Evolutionary conservation across 345 rosid species (phyloP), one percentile per base, ranked within the genome.

Genomic region (Euclidium syriacum): DNA sequence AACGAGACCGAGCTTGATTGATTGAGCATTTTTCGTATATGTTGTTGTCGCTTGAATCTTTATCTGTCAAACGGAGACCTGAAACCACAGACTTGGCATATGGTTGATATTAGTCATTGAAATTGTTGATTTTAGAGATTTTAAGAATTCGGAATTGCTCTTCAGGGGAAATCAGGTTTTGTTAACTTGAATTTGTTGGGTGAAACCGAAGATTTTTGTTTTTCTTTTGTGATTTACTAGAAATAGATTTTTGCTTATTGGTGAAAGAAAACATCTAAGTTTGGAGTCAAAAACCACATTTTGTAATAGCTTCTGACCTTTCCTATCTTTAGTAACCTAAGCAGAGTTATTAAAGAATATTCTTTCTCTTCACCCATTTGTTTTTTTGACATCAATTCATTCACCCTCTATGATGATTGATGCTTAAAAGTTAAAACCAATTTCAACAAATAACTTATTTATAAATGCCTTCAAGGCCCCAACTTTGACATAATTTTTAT

Each of bases 1-100:
- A 73, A 77, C 15, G 85, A 75, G 39, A 74, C 72, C 6, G 77
- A 83, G 64, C 71, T 77, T 6, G 54, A 64, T 20, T 57, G 66
- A 23, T 71, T 57, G 14, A 71, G 10, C 71, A 71, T 71, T 7
- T 39, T 38, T 7, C 2, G 1, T n/a, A 10, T 54, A 3, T 7
- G 63, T 48, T 18, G 48, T 64, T 56, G 36, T 56, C 33, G 55
- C 48, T 49, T 53, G 41, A 36, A 34, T 23, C 52, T 46, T 51
- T 51, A 32, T 50, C 27, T 46, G 18, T 58, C 6, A 8, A 20
- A 26, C 33, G 2, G 44, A 42, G 26, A 25, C 41, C 19, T 42
- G 40, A 20, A 38, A 25, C 62, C 35, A 48, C 38, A 39, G 10
- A 35, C 24, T 55, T 64, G 40, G 65, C 30, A 14, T 41, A 47